These are phyloP conservation scores for Coniosporium tulheliwenetii DNA, from an alignment of 2,329 filamentous ascomycete genomes.

Conservation along the genomic window DNA sequence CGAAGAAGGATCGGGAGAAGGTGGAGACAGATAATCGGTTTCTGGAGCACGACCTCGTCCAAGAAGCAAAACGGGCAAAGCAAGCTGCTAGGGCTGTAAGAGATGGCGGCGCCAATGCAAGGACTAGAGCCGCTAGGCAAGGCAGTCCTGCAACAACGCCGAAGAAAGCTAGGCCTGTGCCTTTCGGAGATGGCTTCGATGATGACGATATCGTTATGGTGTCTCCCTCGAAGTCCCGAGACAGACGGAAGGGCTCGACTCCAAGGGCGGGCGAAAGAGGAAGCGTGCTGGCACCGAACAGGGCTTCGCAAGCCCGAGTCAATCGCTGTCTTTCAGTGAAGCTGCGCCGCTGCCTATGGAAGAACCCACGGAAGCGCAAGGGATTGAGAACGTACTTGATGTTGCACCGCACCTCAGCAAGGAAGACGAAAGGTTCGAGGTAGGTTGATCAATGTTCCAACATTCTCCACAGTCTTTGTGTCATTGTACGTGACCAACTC, in stretches of 20 bases:
- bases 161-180: constrained; percentile 43
- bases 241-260: constrained; percentile 34
- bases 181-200: constrained; percentile 63
- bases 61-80: constrained; percentile 39
- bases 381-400: constrained; percentile 16
- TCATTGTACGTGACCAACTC: no score
- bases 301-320: constrained; percentile 47
- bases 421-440: constrained; percentile 22
- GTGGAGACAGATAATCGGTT: constrained; percentile 58
- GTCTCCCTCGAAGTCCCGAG: constrained; percentile 36
- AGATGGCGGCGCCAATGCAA: constrained; percentile 4
- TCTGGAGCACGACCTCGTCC: constrained; percentile 52
- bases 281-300: constrained; percentile 35
- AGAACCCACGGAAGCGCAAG: neutral
- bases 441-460: constrained; percentile 2
- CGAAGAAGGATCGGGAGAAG: constrained; percentile 48
- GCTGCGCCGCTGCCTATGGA: no score
- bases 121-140: constrained; percentile 1
- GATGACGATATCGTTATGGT: constrained; percentile 42
- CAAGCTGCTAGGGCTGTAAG: constrained; percentile 20
- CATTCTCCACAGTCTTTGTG: no score
- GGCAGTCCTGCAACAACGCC: constrained; percentile 34
- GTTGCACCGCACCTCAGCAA: constrained; percentile 21
- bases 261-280: constrained; percentile 52
- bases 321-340: no score